Evolutionary conservation across 106 monocot genomes (phyloP).

Genomic region (Platanthera zijinensis): DNA sequence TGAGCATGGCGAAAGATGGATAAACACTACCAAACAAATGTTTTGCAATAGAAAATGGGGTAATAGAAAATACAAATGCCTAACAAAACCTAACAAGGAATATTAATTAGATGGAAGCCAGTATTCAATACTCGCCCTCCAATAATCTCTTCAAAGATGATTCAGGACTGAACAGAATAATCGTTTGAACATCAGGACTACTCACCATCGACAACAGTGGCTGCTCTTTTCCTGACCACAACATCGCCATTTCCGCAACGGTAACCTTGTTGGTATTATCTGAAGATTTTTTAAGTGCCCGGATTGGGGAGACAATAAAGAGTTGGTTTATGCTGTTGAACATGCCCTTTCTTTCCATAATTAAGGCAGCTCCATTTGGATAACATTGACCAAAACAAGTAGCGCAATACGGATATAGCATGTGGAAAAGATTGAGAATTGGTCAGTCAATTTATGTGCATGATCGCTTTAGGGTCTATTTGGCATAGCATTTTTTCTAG

Average conservation of each 20-base stretch:
- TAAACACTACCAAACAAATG: background rate
- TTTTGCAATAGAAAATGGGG: too few species aligned
- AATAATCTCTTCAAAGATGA: background rate
- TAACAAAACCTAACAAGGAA: background rate
- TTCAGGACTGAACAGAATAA: slow-evolving; percentile 1
- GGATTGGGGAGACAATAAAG: slow-evolving; percentile 31
- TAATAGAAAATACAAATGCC: too few species aligned
- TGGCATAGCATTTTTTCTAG: too few species aligned
- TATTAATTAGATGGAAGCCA: background rate
- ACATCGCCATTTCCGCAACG: slow-evolving; percentile 17
- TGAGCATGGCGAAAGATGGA: background rate
- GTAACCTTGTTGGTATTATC: slow-evolving; percentile 24
- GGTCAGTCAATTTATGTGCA: background rate
- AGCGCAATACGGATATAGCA: slow-evolving; percentile 74
- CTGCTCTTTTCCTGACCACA: slow-evolving; percentile 9
- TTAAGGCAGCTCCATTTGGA: slow-evolving; percentile 59
- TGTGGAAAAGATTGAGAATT: slow-evolving; percentile 19
- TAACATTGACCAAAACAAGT: slow-evolving; percentile 86
- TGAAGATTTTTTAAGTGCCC: slow-evolving; percentile 20
- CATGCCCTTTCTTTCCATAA: slow-evolving; percentile 39
- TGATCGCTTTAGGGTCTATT: too few species aligned
- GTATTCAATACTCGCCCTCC: background rate
- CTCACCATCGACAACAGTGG: slow-evolving; percentile 14
- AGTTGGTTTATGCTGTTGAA: slow-evolving; percentile 65
- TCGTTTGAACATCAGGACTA: background rate